These are phyloP conservation scores for Eragrostis curvula DNA, from an alignment of 176 grass and related monocot genomes.

Conservation along the genomic window DNA sequence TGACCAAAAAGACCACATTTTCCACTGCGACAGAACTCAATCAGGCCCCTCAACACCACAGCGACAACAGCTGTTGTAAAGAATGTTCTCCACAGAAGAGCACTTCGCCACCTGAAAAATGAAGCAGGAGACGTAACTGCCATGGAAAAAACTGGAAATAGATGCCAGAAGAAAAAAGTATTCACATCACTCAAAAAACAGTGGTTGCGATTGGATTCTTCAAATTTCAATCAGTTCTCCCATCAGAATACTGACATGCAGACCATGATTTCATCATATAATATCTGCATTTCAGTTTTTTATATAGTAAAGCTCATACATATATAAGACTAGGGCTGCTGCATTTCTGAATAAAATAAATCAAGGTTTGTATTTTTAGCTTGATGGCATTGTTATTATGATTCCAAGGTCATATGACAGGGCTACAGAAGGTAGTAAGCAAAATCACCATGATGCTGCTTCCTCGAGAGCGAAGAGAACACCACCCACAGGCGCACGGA, in stretches of 20 bases:
- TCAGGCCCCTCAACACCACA: constrained; percentile 73
- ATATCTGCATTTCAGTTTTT: not conserved
- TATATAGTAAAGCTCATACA: constrained; percentile 11
- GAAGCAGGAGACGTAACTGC: not conserved
- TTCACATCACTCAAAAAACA: not conserved
- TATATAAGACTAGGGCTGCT: not conserved
- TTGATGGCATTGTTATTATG: not conserved
- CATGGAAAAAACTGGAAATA: constrained; percentile 11
- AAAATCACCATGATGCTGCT: constrained; percentile 85
- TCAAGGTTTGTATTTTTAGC: constrained; percentile 3
- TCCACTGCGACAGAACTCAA: constrained; percentile 72
- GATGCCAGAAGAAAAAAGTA: not conserved
- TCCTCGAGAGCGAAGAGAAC: constrained; percentile 98
- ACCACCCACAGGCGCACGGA: constrained; percentile 91
- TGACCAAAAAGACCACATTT: constrained; percentile 89
- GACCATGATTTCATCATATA: constrained; percentile 11
- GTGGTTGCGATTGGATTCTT: not conserved
- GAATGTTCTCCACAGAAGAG: constrained; percentile 94
- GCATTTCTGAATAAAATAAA: not conserved
- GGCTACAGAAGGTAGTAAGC: not conserved
- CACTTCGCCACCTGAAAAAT: constrained; percentile 92
- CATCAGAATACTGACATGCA: not conserved
- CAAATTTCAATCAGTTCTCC: constrained; percentile 14
- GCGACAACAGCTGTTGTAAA: constrained; percentile 97
- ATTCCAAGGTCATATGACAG: constrained; percentile 6